A percentile compares a stretch with the other conserved stretches of the same genome.
phyloP scores from a whole-genome alignment of 148 eudicot species.

The Vaccinium darrowii region DNA sequence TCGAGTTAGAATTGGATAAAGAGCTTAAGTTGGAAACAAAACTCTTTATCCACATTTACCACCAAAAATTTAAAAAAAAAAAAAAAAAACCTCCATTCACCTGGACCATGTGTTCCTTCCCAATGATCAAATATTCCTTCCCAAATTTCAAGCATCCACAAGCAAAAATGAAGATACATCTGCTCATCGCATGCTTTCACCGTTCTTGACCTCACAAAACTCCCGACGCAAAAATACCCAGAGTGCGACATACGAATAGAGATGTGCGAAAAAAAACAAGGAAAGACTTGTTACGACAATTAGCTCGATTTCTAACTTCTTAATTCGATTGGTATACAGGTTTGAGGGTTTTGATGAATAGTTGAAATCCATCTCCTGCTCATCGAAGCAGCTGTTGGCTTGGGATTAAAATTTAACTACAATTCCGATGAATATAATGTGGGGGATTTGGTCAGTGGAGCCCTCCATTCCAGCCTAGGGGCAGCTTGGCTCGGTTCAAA shows the following conservation, averaged over 20 bases:
- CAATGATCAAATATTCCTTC: constrained; percentile 25
- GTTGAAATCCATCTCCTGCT: constrained; percentile 9
- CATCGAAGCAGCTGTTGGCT: constrained; percentile 22
- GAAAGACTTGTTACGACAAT: background rate
- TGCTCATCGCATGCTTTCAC: constrained; percentile 27
- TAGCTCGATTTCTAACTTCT: background rate
- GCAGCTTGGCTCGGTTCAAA: no score
- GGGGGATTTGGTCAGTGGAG: constrained; percentile 9
- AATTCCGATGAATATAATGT: constrained; percentile 3
- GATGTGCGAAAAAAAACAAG: no score
- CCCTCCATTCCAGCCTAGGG: no score
- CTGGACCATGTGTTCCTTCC: constrained; percentile 29
- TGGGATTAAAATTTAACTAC: constrained; percentile 21
- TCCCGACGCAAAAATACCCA: constrained; percentile 18
- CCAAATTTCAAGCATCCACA: constrained; percentile 15
- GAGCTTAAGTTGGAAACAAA: constrained; percentile 18
- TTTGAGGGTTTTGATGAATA: constrained; percentile 21
- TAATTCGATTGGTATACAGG: background rate
- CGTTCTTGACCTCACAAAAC: constrained; percentile 21
- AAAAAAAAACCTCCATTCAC: background rate
- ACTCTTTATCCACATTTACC: background rate
- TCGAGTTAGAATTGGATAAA: no score
- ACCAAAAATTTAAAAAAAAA: no score
- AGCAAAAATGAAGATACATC: constrained; percentile 32
- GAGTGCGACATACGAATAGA: background rate